These are phyloP conservation scores for Mariannaea sp. DNA, from an alignment of 2,329 filamentous ascomycete genomes.

Conservation along the genomic window DNA sequence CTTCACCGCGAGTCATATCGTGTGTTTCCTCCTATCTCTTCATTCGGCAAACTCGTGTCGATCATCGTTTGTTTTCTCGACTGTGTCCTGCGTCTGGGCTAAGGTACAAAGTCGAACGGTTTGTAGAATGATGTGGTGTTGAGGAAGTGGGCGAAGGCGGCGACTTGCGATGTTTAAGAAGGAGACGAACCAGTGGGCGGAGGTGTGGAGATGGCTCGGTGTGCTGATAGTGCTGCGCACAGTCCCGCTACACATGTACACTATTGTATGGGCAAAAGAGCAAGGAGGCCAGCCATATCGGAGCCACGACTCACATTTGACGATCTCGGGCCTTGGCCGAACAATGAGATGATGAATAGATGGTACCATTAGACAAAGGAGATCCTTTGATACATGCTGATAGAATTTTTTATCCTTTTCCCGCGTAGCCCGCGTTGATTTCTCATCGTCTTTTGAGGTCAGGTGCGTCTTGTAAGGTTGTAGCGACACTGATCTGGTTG, in stretches of 20 bases:
- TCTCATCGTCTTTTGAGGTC: too few relatives aligned
- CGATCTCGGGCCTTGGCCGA: slow-evolving; percentile 13
- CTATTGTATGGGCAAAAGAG: too few relatives aligned
- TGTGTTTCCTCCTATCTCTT: background rate
- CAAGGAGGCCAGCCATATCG: background rate
- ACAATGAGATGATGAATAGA: slow-evolving; percentile 3
- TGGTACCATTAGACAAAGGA: slow-evolving; percentile 14
- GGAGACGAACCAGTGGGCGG: background rate
- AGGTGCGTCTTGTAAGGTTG: too few relatives aligned
- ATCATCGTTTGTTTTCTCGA: background rate
- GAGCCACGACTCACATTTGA: slow-evolving; percentile 8
- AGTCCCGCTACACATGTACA: background rate
- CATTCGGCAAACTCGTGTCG: background rate
- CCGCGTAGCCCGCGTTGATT: too few relatives aligned
- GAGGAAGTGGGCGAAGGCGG: background rate
- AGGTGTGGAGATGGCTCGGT: slow-evolving; percentile 10
- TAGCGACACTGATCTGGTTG: too few relatives aligned
- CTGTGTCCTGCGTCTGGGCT: slow-evolving; percentile 4
- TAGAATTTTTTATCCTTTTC: too few relatives aligned
- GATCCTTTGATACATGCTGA: background rate
- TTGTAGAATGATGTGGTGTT: slow-evolving; percentile 7
- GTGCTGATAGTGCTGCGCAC: slow-evolving; percentile 5
- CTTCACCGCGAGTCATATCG: background rate
- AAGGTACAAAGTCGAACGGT: slow-evolving; percentile 2
- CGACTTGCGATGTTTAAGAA: slow-evolving; percentile 8